These are phyloP conservation scores for Mycena vulgaris DNA, from an alignment of 768 basidiomycete genomes.

Conservation along the genomic window DNA sequence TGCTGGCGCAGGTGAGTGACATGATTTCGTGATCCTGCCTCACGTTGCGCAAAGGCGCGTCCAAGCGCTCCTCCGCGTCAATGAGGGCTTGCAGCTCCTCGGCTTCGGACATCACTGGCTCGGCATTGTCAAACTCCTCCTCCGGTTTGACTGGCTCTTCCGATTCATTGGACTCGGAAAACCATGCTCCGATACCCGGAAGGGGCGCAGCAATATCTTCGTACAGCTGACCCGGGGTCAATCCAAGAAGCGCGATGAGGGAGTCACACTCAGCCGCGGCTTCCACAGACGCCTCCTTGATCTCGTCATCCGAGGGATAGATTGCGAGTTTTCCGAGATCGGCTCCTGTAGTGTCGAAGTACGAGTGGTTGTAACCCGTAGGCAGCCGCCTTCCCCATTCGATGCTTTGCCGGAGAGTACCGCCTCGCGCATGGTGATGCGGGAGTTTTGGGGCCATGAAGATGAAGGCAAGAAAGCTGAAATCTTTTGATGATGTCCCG, in stretches of 20 bases:
- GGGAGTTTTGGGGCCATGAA: conserved; percentile 48
- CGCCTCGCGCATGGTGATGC: conserved; percentile 42
- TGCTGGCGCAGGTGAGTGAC: too few species aligned
- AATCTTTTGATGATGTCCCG: conserved; percentile 52
- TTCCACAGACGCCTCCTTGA: neutral
- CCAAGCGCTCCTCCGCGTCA: too few species aligned
- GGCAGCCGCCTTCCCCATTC: neutral
- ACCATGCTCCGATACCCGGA: neutral
- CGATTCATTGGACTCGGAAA: too few species aligned
- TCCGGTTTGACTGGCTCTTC: too few species aligned
- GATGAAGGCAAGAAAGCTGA: conserved; percentile 49
- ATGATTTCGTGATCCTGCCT: too few species aligned
- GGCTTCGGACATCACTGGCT: too few species aligned
- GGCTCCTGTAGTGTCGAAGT: neutral
- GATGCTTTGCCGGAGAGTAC: neutral
- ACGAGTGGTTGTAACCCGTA: neutral
- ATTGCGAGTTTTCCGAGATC: neutral
- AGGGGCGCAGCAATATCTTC: neutral
- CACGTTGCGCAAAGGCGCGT: too few species aligned
- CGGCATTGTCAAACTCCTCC: too few species aligned
- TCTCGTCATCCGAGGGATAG: neutral
- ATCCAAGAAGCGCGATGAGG: neutral
- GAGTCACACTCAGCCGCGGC: neutral
- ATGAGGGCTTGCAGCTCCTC: too few species aligned
- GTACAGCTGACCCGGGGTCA: neutral